Base-by-base conservation (phyloP, 192 early-diverging fungal genomes). In the Mortierella hygrophila region DNA sequence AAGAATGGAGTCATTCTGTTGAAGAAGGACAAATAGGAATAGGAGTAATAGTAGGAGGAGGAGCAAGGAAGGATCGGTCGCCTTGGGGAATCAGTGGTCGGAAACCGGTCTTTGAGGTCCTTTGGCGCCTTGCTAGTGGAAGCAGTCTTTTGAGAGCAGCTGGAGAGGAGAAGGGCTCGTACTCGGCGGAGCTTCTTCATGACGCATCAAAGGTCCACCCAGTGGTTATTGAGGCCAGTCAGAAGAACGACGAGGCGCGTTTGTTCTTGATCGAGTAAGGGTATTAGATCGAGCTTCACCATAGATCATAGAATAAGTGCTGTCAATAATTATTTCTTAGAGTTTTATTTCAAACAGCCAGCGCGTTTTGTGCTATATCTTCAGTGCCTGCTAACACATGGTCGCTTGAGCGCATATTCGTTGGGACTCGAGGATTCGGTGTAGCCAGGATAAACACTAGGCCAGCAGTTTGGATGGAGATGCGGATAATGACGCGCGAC, bases 1-100 rank as follows among this genome's bases (percentile, higher is more conserved):
- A 80, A 5, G 70, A 79, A 38, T 79, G 78, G 83, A 55, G 35
- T 15, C 32, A 10, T 2, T 52, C 75, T 6, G 32, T 23, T 4
- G 26, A 65, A 35, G 26, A 65, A 11, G 29, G 60, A 57, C 21
- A 57, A 26, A 32, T 3, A 26, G 55, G n/a, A n/a, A 55, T 26
- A 46, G 44, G 44, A 13, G 44, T 15, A 15, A 16, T 37, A 55
- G 46, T n/a, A 74, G 72, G 35, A 35, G 35, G 6, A 35, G 46
- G n/a, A 47, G 54, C 54, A 55, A 52, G 29, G 16, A 41, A 41
- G 7, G 82, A 85, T 49, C 42, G 78, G 6, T 86, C 84, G 5
- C 84, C 84, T 3, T 86, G 84, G 84, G 79, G 84, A n/a, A 68
- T 86, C 38, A 81, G 79, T 41, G 76, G 84, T 11, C 75, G 79